Conservation (phyloP, 306 rosid genomes). For the Begonia masoniana region DNA sequence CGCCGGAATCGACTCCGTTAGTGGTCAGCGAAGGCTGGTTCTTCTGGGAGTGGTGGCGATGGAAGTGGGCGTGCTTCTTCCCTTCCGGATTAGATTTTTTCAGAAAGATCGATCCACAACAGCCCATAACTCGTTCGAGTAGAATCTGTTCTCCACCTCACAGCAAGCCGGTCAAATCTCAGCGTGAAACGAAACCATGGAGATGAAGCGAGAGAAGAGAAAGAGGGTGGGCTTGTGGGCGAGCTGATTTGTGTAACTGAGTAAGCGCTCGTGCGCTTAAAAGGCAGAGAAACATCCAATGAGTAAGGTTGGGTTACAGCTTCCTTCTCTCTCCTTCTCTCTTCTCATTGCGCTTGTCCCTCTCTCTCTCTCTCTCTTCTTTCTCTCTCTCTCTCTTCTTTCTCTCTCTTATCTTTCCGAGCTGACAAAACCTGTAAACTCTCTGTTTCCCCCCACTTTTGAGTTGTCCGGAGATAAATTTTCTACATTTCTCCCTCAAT, state of each 20-base stretch:
- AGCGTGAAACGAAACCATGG: constrained; percentile 1
- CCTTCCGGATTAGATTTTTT: background rate
- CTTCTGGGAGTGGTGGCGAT: background rate
- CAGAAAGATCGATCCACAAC: constrained; percentile 25
- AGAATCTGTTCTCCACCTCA: constrained; percentile 17
- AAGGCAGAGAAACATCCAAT: background rate
- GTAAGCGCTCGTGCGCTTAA: constrained; percentile 1
- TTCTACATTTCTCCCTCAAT: constrained; percentile 1
- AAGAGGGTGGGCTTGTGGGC: background rate
- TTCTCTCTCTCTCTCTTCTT: background rate
- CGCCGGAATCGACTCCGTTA: constrained; percentile 18
- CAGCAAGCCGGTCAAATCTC: background rate
- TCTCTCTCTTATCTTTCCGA: background rate
- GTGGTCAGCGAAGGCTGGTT: constrained; percentile 13
- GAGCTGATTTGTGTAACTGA: background rate
- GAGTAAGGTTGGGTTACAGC: background rate
- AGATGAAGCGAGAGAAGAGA: background rate
- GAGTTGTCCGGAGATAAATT: constrained; percentile 5
- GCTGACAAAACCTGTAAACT: background rate
- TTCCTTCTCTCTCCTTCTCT: background rate
- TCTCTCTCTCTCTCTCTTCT: background rate
- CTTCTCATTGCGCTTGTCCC: constrained; percentile 1
- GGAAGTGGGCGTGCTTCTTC: constrained; percentile 1
- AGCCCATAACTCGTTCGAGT: constrained; percentile 45
- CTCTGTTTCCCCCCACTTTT: background rate